A percentile compares a stretch with the other conserved stretches of the same genome.
phyloP scores from a whole-genome alignment of 1,139 yeast genomes.

The Suhomyces choctaworum region DNA sequence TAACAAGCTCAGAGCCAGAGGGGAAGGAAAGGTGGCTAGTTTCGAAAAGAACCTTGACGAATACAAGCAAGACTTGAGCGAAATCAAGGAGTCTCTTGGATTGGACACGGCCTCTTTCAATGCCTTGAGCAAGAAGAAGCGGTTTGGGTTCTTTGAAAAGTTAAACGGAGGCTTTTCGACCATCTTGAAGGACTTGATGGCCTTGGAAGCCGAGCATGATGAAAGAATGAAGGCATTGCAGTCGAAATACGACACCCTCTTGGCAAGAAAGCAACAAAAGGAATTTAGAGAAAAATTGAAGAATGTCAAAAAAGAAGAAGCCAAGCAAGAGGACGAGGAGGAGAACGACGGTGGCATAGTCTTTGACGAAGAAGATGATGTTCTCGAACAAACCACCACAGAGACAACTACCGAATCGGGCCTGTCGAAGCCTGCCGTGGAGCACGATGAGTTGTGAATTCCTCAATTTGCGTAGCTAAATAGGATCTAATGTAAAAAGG shows the following conservation, averaged over 20 bases:
- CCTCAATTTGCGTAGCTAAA: too few relatives aligned
- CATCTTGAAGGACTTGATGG: constrained; percentile 33
- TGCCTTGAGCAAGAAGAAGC: constrained; percentile 30
- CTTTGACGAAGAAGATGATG: constrained; percentile 11
- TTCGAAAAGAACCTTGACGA: constrained; percentile 37
- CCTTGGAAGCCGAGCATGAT: constrained; percentile 41
- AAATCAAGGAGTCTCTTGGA: constrained; percentile 27
- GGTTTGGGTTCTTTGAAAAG: constrained; percentile 36
- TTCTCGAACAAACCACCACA: not conserved
- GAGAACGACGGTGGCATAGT: constrained; percentile 10
- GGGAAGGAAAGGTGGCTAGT: constrained; percentile 35
- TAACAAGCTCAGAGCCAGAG: constrained; percentile 36
- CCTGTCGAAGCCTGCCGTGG: not conserved
- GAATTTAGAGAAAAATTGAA: constrained; percentile 36
- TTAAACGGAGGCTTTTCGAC: constrained; percentile 36
- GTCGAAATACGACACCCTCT: constrained; percentile 33
- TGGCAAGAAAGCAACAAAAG: constrained; percentile 37
- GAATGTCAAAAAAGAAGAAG: constrained; percentile 15
- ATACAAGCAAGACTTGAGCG: constrained; percentile 36
- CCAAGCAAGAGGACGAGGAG: constrained; percentile 6
- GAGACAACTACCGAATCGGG: not conserved
- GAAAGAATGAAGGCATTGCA: constrained; percentile 42
- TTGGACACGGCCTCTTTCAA: constrained; percentile 29
- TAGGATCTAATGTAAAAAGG: too few relatives aligned
- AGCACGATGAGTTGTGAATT: constrained; percentile 12